Evolutionary conservation across 805 yeast genomes (phyloP), one percentile per base, ranked within the genome.

Genomic region (Ascoidea tarda): DNA sequence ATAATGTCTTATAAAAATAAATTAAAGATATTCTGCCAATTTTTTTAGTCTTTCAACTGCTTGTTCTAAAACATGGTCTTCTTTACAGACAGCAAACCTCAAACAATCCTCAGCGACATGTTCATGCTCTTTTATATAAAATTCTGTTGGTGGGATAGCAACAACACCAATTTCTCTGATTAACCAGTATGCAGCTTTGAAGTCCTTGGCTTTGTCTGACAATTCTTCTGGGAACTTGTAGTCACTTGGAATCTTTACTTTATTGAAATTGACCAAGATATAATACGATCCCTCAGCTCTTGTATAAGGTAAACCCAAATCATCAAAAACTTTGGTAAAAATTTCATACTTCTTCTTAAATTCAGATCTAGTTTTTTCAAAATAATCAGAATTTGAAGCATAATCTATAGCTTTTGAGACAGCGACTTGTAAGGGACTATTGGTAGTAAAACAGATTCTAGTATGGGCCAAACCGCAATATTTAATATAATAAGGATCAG

Each of bases 131-230:
- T 80, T 77, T 48, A 81, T 76, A 61, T 87, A 80, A 63, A 93
- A 93, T 67, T 91, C 98, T n/a, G 96, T 84, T 33, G 98, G 98
- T 8, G 99, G 99, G 58, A 93, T 93, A 4, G 96, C 84, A 21
- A 93, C 98, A 46, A 93, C 95, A 8, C 99, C 99, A 54, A 91
- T 66, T 64, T 89, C 96, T 63, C 80, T 82, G 62, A 89, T 88
- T 55, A 93, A 74, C 97, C 98, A 93, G 69, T 87, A 87, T 0
- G 96, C 95, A 57, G 83, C 74, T 64, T 79, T 80, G 74, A 89
- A 93, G 69, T 93, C 99, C 57, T 81, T 81, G 14, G 96, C 91
- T 57, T 85, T 79, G 44, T 66, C 66, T 51, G 69, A 63, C 55
- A 93, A 75, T 16, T 82, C 89, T 14, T 70, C 79, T 1, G 97